Evolutionary conservation across 371 early-diverging fungal genomes (phyloP), one percentile per base, ranked within the genome.

Genomic region (Smittium mucronatum): DNA sequence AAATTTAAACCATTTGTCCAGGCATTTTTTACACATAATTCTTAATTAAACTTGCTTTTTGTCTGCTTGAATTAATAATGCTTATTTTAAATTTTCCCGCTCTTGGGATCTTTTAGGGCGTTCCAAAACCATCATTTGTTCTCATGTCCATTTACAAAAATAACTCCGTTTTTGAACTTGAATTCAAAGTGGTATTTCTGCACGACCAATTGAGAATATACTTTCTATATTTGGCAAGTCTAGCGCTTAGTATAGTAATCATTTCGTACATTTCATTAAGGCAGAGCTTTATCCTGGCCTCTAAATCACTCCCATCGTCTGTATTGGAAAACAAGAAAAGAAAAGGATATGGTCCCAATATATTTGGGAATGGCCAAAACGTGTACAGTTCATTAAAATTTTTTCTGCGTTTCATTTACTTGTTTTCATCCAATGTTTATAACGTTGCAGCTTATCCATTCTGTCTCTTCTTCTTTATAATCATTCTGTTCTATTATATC

Each of bases 401-500:
- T n/a, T n/a, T n/a, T n/a, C n/a, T n/a, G n/a, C n/a, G n/a, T 61
- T 61, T 30, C 63, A 28, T 16, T n/a, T 61, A 61, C 32, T 11
- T n/a, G 32, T 61, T 61, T 61, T 11, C n/a, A 28, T 5, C 16
- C 5, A 61, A 28, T n/a, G 5, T 30, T 5, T n/a, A 11, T 30
- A 15, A 15, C 16, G 32, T 28, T 61, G 63, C 28, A 15, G 28
- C n/a, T 11, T 61, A 30, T 61, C 32, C 32, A 11, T 61, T 61
- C n/a, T 61, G 5, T 16, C 63, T 61, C 32, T 61, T 61, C n/a
- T 61, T 61, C 32, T 61, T 28, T 61, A 30, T 61, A 61, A n/a
- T 61, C 5, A 11, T 30, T 32, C 16, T 30, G 32, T 61, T 30
- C 30, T 32, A 61, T n/a, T 61, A 61, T 61, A 30, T 61, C 5